Percentiles rank a stretch among this genome's conserved stretches.
Conservation (phyloP, 345 rosid species). For the Hypericum perforatum region DNA sequence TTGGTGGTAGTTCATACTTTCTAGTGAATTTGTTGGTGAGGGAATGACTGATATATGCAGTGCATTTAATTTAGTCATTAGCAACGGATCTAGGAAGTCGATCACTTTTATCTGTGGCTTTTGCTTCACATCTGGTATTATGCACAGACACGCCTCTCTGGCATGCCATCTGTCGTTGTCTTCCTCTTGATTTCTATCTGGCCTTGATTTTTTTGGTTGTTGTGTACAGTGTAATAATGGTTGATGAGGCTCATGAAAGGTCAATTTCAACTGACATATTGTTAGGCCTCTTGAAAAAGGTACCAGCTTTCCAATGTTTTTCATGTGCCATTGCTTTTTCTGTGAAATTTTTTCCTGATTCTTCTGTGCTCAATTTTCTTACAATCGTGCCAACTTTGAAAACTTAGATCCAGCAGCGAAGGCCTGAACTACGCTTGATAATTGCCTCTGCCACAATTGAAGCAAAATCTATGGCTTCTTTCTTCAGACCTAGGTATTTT, state of each 20-base stretch:
- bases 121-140: too few relatives aligned
- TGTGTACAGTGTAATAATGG: slow-evolving; percentile 79
- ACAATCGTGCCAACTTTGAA: slow-evolving; percentile 9
- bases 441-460: slow-evolving; percentile 97
- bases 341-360: not conserved
- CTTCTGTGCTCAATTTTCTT: not conserved
- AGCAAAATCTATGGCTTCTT: slow-evolving; percentile 73
- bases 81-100: too few relatives aligned
- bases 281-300: slow-evolving; percentile 93
- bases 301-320: slow-evolving; percentile 12
- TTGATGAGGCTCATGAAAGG: slow-evolving; percentile 98
- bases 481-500: slow-evolving; percentile 63
- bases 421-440: slow-evolving; percentile 81
- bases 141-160: too few relatives aligned
- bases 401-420: slow-evolving; percentile 67
- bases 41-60: too few relatives aligned
- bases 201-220: slow-evolving; percentile 1
- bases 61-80: too few relatives aligned
- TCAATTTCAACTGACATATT: slow-evolving; percentile 91
- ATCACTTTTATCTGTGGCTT: too few relatives aligned
- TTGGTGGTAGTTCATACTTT: too few relatives aligned
- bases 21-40: too few relatives aligned
- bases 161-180: not conserved
- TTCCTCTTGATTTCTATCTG: not conserved
- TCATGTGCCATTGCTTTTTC: slow-evolving; percentile 2